phyloP scores from a whole-genome alignment of 2,329 filamentous ascomycete species.

The Scorias spongiosa region DNA sequence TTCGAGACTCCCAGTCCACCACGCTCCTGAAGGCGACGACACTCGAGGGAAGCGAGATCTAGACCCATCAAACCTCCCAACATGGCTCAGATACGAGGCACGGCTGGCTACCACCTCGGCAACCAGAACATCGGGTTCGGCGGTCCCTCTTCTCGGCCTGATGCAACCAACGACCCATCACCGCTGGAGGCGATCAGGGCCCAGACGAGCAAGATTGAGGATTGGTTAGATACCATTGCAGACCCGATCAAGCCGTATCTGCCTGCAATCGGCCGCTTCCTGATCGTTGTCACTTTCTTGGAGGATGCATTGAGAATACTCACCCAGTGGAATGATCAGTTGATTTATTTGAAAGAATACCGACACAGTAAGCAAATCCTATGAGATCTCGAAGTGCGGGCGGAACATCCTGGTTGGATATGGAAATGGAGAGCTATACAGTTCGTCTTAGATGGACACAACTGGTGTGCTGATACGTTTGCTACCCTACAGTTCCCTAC shows the following conservation, averaged over 20 bases:
- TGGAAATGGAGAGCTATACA: neutral
- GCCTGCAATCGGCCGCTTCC: conserved; percentile 85
- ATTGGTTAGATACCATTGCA: conserved; percentile 69
- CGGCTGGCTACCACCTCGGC: conserved; percentile 70
- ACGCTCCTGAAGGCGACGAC: too few species aligned
- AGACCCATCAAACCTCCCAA: conserved; percentile 7
- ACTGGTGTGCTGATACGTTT: neutral
- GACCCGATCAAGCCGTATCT: conserved; percentile 96
- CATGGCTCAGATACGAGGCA: conserved; percentile 47
- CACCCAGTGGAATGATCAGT: conserved; percentile 93
- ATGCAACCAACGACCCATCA: conserved; percentile 53
- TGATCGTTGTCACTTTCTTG: conserved; percentile 96
- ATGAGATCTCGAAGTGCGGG: conserved; percentile 18
- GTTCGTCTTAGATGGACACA: too few species aligned
- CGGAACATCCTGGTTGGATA: neutral
- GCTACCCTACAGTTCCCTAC: conserved; percentile 51
- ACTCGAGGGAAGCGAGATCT: neutral
- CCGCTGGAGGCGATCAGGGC: conserved; percentile 78
- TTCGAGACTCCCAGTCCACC: too few species aligned
- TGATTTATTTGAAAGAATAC: conserved; percentile 85
- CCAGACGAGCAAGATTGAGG: conserved; percentile 97
- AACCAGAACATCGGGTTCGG: conserved; percentile 42
- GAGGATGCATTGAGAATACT: conserved; percentile 93
- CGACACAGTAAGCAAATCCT: conserved; percentile 58
- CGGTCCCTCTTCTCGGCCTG: conserved; percentile 41